Base-by-base conservation (phyloP, 768 basidiomycete species). In the Mycena galericulata region DNA sequence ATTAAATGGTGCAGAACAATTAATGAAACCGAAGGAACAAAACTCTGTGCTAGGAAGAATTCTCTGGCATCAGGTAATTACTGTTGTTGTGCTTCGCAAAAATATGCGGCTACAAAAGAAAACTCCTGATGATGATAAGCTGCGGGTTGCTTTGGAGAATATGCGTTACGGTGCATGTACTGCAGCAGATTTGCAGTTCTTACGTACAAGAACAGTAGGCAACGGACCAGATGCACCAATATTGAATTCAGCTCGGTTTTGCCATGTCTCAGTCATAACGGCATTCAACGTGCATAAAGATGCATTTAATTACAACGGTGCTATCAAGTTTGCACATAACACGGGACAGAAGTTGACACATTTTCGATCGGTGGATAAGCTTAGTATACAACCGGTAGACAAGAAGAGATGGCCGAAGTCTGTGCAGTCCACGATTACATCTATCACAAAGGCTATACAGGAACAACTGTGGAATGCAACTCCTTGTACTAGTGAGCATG, bases 251-350 rank as follows among this genome's bases (percentile, higher is more conserved):
- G n/a, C n/a, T n/a, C 22, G 66, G 3, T 79, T 78, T 51, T 24
- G 76, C 36, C 61, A 80, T 75, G 76, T 79, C 0, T 76, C 81
- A 11, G 71, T 82, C 4, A 83, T 84, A 41, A 79, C 80, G 29
- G 62, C 74, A 1, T 62, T 47, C 7, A 80, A 82, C 70, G 30
- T 61, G 12, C 70, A 78, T 9, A 76, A 77, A 54, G 80, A 82
- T 69, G 50, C 65, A 22, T 74, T 82, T 0, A 83, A 83, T 74
- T 53, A 75, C 7, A 12, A 77, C 0, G 79, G 79, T 5, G 27
- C 45, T n/a, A 26, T 24, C 4, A 38, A 75, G 30, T 83, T 80
- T 78, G 79, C 81, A 10, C n/a, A 54, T 8, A 79, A 82, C 20
- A 72, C 66, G 4, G 43, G 55, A 15, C 75, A 77, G 55, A n/a